Percentiles rank a stretch among this genome's conserved stretches.
These are phyloP conservation scores for Hypomontagnella monticulosa DNA, from an alignment of 495 filamentous ascomycete genomes.

Conservation along the genomic window DNA sequence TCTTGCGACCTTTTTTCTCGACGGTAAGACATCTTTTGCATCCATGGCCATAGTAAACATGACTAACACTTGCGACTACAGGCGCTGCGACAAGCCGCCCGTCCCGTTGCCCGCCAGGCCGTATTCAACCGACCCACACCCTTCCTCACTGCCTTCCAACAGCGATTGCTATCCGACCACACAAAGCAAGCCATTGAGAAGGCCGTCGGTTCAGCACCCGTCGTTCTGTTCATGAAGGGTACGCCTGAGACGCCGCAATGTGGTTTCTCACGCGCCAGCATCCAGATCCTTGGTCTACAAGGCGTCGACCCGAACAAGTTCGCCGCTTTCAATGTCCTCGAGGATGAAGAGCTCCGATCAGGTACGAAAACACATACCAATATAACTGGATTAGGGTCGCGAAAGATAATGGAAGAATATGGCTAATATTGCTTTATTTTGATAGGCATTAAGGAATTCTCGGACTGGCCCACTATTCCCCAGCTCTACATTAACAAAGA, in stretches of 20 bases:
- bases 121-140: conserved; percentile 33
- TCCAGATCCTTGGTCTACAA: conserved; percentile 93
- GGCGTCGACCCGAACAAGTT: conserved; percentile 98
- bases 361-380: conserved; percentile 71
- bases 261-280: conserved; percentile 93
- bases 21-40: conserved; percentile 23
- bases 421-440: conserved; percentile 12
- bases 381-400: not conserved
- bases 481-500: conserved; percentile 95
- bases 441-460: conserved; percentile 96
- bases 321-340: conserved; percentile 94
- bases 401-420: conserved; percentile 1
- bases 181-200: conserved; percentile 85
- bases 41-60: not conserved
- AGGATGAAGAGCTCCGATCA: conserved; percentile 84
- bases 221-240: conserved; percentile 99
- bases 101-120: conserved; percentile 46
- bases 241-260: conserved; percentile 98
- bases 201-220: conserved; percentile 82
- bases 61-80: conserved; percentile 20
- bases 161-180: conserved; percentile 78
- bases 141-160: conserved; percentile 52
- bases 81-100: conserved; percentile 51
- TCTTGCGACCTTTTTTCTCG: conserved; percentile 37
- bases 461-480: conserved; percentile 98